phyloP scores from a whole-genome alignment of 345 rosid species.

The Rhodamnia argentea region DNA sequence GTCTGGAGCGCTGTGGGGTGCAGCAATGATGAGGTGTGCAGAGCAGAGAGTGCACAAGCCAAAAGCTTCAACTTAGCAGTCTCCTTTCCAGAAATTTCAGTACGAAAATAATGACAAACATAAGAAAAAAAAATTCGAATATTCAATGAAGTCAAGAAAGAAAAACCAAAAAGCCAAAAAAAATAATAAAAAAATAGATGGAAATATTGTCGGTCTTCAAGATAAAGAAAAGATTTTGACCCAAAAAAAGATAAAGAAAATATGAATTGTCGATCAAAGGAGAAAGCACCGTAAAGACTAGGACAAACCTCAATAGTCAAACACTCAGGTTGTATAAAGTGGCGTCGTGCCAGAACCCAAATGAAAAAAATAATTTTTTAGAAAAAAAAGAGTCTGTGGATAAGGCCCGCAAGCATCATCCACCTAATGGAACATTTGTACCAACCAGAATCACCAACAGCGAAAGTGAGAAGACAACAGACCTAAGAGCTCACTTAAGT shows the following conservation, averaged over 20 bases:
- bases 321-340: not conserved
- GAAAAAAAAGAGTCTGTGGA: not conserved
- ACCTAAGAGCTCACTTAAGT: not conserved
- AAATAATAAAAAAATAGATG: not conserved
- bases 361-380: not conserved
- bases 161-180: constrained; percentile 3
- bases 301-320: not conserved
- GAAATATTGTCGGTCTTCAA: not conserved
- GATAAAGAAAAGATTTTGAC: not conserved
- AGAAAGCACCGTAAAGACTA: not conserved
- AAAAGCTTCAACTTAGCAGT: constrained; percentile 13
- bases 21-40: constrained; percentile 48
- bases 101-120: constrained; percentile 6
- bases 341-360: not conserved
- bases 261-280: not conserved
- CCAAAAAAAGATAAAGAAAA: not conserved
- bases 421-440: not conserved
- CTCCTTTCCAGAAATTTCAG: not conserved
- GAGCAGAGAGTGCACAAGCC: constrained; percentile 12
- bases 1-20: constrained; percentile 29
- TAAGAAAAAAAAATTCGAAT: constrained; percentile 2
- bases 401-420: not conserved
- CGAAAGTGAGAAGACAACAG: not conserved
- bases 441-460: not conserved
- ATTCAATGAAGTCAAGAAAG: not conserved